Conservation (phyloP, 306 rosid genomes). For the Sophora flavescens region DNA sequence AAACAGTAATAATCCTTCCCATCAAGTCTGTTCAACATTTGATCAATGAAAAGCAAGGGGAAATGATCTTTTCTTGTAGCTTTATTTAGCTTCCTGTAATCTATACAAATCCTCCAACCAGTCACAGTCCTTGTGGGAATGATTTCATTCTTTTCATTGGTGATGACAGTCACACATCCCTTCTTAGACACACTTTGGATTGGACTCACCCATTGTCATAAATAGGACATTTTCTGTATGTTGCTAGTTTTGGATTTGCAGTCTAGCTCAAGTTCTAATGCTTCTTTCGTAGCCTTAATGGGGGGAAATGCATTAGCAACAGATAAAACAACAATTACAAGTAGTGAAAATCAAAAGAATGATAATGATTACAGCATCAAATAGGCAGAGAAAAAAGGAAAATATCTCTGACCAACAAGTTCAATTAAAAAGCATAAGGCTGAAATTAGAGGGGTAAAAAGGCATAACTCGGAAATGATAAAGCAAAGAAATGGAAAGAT, state of each 20-base stretch:
- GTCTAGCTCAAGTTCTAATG: slow-evolving; percentile 63
- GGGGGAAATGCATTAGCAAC: slow-evolving; percentile 40
- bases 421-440: slow-evolving; percentile 38
- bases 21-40: no score
- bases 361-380: slow-evolving; percentile 22
- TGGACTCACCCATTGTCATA: no score
- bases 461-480: neutral
- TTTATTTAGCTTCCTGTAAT: no score
- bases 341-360: slow-evolving; percentile 27
- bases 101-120: no score
- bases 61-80: no score
- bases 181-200: no score
- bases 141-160: no score
- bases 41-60: no score
- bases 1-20: no score
- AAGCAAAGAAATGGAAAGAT: neutral
- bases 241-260: slow-evolving; percentile 52
- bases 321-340: slow-evolving; percentile 22
- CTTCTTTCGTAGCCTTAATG: slow-evolving; percentile 74
- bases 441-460: neutral
- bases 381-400: slow-evolving; percentile 14
- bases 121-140: no score
- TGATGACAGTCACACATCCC: no score
- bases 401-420: slow-evolving; percentile 17
- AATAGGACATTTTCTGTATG: slow-evolving; percentile 65